Conservation (phyloP, 2,329 filamentous ascomycete species). For the Scedosporium boydii region DNA sequence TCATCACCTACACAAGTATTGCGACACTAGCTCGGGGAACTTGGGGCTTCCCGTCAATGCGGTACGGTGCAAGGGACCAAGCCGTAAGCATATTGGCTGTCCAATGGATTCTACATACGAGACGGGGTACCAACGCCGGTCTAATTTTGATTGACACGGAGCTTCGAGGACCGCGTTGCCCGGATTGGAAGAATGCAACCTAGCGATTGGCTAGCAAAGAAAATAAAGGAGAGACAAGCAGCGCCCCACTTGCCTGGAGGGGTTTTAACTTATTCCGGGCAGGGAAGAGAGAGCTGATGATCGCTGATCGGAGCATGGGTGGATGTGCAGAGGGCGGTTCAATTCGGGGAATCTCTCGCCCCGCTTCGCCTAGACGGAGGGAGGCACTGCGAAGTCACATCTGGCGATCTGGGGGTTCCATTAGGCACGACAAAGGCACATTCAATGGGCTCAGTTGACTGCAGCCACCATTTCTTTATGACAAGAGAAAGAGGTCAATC, state of each 20-base stretch:
- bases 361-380: neutral
- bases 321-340: neutral
- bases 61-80: neutral
- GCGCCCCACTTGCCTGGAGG: neutral
- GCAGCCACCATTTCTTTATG: no score
- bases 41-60: neutral
- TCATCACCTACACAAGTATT: neutral
- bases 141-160: neutral
- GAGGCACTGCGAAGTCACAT: neutral
- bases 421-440: no score
- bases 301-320: neutral
- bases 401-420: neutral
- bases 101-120: neutral
- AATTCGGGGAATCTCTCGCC: neutral
- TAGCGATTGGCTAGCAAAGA: neutral
- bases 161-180: neutral
- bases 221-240: neutral
- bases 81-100: neutral
- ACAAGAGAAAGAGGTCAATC: no score
- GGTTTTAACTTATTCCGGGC: neutral
- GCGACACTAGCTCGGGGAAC: neutral
- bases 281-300: neutral
- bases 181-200: neutral
- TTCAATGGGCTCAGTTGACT: no score
- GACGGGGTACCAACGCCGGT: no score